A percentile compares a stretch with the other conserved stretches of the same genome.
Conservation (phyloP, 2,329 filamentous ascomycete species). For the Plenodomus tracheiphilus region DNA sequence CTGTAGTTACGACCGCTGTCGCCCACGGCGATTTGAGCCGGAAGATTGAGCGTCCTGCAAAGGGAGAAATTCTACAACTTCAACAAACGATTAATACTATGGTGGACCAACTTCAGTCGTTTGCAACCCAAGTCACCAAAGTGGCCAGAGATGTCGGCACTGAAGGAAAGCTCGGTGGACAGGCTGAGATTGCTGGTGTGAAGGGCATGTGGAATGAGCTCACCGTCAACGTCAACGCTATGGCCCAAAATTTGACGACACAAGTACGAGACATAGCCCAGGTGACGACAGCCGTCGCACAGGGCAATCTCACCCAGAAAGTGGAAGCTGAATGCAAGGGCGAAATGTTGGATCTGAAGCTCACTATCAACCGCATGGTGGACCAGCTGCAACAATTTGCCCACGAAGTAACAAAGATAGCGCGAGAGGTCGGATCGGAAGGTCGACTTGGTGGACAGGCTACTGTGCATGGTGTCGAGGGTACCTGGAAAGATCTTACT, state of each 20-base stretch:
- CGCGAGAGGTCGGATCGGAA: conserved; percentile 57
- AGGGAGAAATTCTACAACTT: conserved; percentile 90
- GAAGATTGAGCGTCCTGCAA: conserved; percentile 92
- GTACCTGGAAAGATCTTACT: conserved; percentile 59
- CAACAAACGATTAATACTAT: conserved; percentile 83
- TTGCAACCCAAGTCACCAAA: conserved; percentile 67
- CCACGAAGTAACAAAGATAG: conserved; percentile 58
- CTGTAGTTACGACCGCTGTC: conserved; percentile 93
- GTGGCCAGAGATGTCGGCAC: conserved; percentile 67
- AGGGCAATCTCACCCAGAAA: conserved; percentile 56
- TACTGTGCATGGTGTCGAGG: conserved; percentile 57
- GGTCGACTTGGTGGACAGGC: conserved; percentile 56
- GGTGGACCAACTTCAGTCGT: conserved; percentile 68
- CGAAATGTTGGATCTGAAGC: conserved; percentile 56
- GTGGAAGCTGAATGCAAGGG: conserved; percentile 57
- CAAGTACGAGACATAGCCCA: conserved; percentile 59
- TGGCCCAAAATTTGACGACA: conserved; percentile 57
- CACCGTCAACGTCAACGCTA: conserved; percentile 59
- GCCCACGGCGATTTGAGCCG: conserved; percentile 91
- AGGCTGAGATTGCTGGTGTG: conserved; percentile 66
- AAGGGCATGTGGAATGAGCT: conserved; percentile 70
- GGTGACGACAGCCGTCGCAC: conserved; percentile 56
- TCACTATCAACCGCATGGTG: conserved; percentile 58
- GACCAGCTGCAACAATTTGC: conserved; percentile 58
- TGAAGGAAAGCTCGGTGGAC: conserved; percentile 65